Evolutionary conservation across 2,329 filamentous ascomycete species (phyloP), one percentile per base, ranked within the genome.

Genomic region (Claviceps humidiphila): DNA sequence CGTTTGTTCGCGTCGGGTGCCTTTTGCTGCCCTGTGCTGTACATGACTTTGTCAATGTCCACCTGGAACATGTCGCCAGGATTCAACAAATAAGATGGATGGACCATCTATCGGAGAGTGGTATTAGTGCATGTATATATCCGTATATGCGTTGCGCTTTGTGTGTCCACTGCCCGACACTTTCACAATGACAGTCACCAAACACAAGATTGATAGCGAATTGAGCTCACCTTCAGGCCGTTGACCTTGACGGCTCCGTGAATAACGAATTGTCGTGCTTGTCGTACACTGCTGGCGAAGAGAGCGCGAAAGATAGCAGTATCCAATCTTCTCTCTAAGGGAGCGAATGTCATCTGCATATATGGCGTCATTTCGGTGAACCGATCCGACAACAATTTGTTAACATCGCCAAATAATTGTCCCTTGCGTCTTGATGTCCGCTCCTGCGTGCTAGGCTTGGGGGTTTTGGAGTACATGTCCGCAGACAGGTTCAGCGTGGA

Each of bases 11-110:
- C 56, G 59, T 63, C 53, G 20, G 57, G 26, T 5, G 75, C 68
- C 69, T 89, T 93, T 48, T 80, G 78, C 26, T 78, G 76, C 54
- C 93, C 93, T 1, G 90, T 95, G 38, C 88, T 91, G 62, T 79
- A 90, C 68, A 98, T 77, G 53, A 98, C 93, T 60, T 84, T 82
- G 41, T 95, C 88, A 39, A 87, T 77, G 20, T 96, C 86, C 61
- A 98, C 91, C 66, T 95, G 89, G 76, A 98, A 98, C 82, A 98
- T 88, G 67, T 98, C 93, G 59, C 93, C 93, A 2, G 93, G 94
- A 68, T 98, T 98, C 41, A 98, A 79, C 58, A 89, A 82, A 68
- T 98, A 98, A 52, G 89, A 86, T 8, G 93, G 90, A 64, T 93
- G 87, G 57, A 79, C 76, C 87, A 97, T 95, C 91, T 95, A 52